Evolutionary conservation across 148 eudicot genomes (phyloP).

Genomic region (Drosera capensis): DNA sequence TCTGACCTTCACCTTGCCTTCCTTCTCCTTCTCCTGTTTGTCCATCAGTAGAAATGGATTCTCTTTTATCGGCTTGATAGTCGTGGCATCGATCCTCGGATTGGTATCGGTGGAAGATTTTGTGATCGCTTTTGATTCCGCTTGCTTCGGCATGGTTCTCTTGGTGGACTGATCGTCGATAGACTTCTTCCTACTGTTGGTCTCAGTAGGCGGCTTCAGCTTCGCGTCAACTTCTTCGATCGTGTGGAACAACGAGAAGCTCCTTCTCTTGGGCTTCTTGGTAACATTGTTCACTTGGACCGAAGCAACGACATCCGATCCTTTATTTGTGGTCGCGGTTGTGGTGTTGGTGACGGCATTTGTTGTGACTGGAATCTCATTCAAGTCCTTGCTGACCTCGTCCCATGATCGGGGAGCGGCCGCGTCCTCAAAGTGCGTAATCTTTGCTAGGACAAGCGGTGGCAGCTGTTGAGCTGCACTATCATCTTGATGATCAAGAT

Average conservation of each 20-base stretch:
- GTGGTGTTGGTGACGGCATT: conserved; percentile 2
- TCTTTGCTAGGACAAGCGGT: conserved; percentile 54
- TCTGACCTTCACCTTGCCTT: conserved; percentile 41
- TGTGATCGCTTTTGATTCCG: conserved; percentile 7
- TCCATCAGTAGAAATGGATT: conserved; percentile 65
- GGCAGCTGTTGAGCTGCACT: conserved; percentile 34
- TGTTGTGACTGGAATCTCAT: conserved; percentile 20
- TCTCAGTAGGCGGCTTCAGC: conserved; percentile 7
- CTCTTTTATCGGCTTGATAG: conserved; percentile 37
- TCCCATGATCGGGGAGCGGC: conserved; percentile 89
- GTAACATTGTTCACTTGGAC: not conserved
- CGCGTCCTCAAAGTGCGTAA: conserved; percentile 37
- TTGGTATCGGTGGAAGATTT: conserved; percentile 4
- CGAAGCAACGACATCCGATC: not conserved
- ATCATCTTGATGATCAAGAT: conserved; percentile 20
- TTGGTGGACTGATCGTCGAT: too few relatives aligned
- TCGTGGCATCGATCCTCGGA: conserved; percentile 3
- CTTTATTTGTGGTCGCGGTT: not conserved
- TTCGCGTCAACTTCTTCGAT: conserved; percentile 53
- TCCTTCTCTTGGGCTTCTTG: conserved; percentile 12
- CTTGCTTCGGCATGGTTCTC: conserved; percentile 26
- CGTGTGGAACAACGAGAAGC: conserved; percentile 56
- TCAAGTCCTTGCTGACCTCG: conserved; percentile 71
- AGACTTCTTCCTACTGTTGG: conserved; percentile 12
- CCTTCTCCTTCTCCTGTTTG: conserved; percentile 44